Percentiles rank a stretch among this genome's conserved stretches.
Evolutionary conservation across 1,139 yeast species (phyloP).

Genomic region (Nakaseomyces kungkrabaensis): DNA sequence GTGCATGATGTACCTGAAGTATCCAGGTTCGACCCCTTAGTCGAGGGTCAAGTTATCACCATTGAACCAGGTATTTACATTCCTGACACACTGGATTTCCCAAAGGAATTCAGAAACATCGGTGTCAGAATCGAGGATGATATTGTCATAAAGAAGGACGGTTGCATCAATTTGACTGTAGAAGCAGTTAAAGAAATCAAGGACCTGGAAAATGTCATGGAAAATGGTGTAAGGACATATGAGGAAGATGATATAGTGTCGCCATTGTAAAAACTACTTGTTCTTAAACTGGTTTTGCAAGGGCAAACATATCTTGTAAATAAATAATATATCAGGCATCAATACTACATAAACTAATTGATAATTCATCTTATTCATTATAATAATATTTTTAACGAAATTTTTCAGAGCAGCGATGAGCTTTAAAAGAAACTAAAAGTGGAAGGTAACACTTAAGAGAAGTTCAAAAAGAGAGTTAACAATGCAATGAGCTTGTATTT

Average conservation of each 20-base stretch:
- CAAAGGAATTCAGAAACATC: conserved; percentile 72
- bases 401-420: neutral
- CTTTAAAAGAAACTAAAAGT: too few relatives aligned
- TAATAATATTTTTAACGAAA: too few relatives aligned
- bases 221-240: conserved; percentile 45
- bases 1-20: conserved; percentile 73
- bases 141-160: conserved; percentile 57
- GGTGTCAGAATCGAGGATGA: conserved; percentile 96
- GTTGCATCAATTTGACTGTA: conserved; percentile 55
- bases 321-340: neutral
- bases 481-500: neutral
- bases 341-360: too few relatives aligned
- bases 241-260: conserved; percentile 43
- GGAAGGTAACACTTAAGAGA: too few relatives aligned
- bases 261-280: conserved; percentile 22
- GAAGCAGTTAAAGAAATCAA: conserved; percentile 78
- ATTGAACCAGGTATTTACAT: conserved; percentile 93
- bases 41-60: conserved; percentile 68
- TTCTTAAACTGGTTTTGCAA: too few relatives aligned
- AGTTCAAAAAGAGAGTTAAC: neutral
- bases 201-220: conserved; percentile 63
- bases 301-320: neutral
- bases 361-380: too few relatives aligned
- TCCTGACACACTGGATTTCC: conserved; percentile 61
- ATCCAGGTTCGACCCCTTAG: conserved; percentile 42